Conservation (phyloP, 164 flowering plant species). For the Annona cherimola region DNA sequence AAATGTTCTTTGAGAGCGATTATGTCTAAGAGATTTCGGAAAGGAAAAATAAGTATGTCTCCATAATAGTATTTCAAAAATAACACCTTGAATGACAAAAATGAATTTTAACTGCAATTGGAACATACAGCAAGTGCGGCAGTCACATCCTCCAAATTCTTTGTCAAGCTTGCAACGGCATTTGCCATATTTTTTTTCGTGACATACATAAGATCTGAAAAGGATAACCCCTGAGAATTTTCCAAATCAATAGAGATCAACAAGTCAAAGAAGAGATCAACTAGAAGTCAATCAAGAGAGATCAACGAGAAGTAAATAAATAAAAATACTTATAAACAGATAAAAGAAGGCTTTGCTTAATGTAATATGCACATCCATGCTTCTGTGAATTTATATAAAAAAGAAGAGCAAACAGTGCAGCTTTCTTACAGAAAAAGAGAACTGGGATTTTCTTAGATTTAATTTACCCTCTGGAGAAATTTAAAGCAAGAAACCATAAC, state of each 20-base stretch:
- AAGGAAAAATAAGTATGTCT: neutral
- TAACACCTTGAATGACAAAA: neutral
- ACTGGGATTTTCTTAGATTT: neutral
- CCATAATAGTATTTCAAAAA: neutral
- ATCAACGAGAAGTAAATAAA: neutral
- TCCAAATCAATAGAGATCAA: neutral
- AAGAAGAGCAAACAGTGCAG: too few relatives aligned
- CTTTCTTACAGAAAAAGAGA: neutral
- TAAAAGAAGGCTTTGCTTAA: neutral
- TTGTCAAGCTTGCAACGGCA: conserved; percentile 82
- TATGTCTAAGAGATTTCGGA: neutral
- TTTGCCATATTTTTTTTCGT: conserved; percentile 77
- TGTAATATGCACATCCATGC: neutral
- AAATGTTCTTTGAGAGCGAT: too few relatives aligned
- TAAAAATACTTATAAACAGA: conserved; percentile 2
- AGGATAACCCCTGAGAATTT: conserved; percentile 58
- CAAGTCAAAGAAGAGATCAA: neutral
- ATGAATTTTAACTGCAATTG: neutral
- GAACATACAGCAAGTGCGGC: conserved; percentile 63
- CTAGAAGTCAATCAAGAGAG: neutral
- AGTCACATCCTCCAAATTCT: conserved; percentile 67
- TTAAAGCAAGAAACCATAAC: neutral
- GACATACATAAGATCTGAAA: conserved; percentile 88
- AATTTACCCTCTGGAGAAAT: neutral
- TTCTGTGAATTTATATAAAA: too few relatives aligned